phyloP scores from a whole-genome alignment of 352 stramenopile genomes.

The Globisporangium emineosum region DNA sequence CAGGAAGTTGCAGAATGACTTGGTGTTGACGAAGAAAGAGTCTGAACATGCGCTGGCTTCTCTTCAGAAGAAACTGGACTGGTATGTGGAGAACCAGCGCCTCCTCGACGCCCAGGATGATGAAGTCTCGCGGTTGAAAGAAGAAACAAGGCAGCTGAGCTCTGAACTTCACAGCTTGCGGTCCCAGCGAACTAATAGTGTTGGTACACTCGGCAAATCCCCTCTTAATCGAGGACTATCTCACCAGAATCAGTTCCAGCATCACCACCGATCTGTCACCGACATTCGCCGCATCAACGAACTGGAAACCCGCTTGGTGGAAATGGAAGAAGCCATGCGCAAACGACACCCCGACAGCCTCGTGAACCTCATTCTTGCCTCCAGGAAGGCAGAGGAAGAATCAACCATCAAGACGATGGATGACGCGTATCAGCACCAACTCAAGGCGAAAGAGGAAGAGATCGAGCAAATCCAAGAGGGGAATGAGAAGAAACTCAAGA shows the following conservation, averaged over 20 bases:
- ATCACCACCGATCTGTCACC: slow-evolving; percentile 29
- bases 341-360: slow-evolving; percentile 76
- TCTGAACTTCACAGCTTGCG: slow-evolving; percentile 15
- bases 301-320: slow-evolving; percentile 53
- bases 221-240: background rate
- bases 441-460: slow-evolving; percentile 43
- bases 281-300: slow-evolving; percentile 78
- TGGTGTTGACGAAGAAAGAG: slow-evolving; percentile 47
- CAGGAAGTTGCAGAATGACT: slow-evolving; percentile 37
- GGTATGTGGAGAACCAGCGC: slow-evolving; percentile 82
- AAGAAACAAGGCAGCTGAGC: slow-evolving; percentile 12
- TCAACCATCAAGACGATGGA: slow-evolving; percentile 40
- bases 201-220: background rate
- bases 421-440: slow-evolving; percentile 31
- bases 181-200: background rate
- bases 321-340: slow-evolving; percentile 79
- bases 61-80: slow-evolving; percentile 81
- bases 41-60: slow-evolving; percentile 37
- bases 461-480: slow-evolving; percentile 44
- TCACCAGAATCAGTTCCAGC: slow-evolving; percentile 1
- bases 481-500: slow-evolving; percentile 56
- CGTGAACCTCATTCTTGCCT: slow-evolving; percentile 72
- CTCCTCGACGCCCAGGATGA: slow-evolving; percentile 80
- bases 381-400: slow-evolving; percentile 63
- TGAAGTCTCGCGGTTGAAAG: slow-evolving; percentile 39